These are phyloP conservation scores for Neonectria ditissima DNA, from an alignment of 2,329 filamentous ascomycete genomes.

Conservation along the genomic window DNA sequence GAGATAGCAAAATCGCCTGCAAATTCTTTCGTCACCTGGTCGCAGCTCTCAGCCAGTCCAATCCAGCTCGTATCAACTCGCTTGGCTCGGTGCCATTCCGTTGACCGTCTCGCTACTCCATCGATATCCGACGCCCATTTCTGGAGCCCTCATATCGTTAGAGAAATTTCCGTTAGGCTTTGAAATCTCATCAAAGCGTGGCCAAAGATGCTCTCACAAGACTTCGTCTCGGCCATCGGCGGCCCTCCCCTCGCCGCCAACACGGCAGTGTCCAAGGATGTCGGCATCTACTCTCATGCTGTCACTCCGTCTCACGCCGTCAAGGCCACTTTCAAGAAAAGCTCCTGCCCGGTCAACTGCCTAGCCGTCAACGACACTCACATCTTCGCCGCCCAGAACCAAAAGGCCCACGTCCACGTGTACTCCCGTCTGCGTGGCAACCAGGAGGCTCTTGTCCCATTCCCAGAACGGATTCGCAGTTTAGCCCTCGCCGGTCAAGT, in stretches of 20 bases:
- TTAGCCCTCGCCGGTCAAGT: slow-evolving; percentile 79
- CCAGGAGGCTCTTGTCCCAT: slow-evolving; percentile 89
- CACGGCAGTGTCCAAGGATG: slow-evolving; percentile 78
- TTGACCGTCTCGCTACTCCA: background rate
- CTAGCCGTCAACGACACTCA: slow-evolving; percentile 85
- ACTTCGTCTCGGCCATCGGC: slow-evolving; percentile 69
- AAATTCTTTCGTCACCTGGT: slow-evolving; percentile 16
- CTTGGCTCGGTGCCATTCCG: background rate
- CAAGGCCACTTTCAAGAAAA: slow-evolving; percentile 89
- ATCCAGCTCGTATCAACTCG: slow-evolving; percentile 7
- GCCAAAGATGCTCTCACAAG: slow-evolving; percentile 67
- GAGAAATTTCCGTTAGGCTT: background rate
- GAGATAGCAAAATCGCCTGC: background rate
- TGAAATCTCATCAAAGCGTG: slow-evolving; percentile 6
- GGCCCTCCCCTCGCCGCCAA: slow-evolving; percentile 70
- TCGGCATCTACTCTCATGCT: slow-evolving; percentile 87
- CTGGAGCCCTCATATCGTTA: background rate
- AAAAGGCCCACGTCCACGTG: slow-evolving; percentile 93
- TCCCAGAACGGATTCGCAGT: slow-evolving; percentile 87
- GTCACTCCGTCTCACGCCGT: slow-evolving; percentile 82
- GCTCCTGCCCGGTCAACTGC: slow-evolving; percentile 81
- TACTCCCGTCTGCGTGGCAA: slow-evolving; percentile 87
- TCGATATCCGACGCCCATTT: background rate
- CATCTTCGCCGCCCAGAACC: slow-evolving; percentile 90
- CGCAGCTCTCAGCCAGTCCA: slow-evolving; percentile 7